Conservation (phyloP, 2,329 filamentous ascomycete genomes). For the Fusarium austroafricanum region DNA sequence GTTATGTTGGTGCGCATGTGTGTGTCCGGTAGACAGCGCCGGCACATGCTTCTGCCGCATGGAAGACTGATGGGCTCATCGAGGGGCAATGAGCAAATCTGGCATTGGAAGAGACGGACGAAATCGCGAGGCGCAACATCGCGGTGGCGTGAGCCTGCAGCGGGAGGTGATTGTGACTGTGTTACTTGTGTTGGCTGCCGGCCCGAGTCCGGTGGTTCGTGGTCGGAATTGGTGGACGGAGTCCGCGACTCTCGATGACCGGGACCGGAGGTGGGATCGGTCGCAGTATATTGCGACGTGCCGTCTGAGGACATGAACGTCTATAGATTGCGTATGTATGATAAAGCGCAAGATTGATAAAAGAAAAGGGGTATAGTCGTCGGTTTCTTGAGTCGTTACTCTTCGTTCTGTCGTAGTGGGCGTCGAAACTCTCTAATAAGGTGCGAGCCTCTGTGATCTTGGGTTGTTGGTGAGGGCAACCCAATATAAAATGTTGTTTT, state of each 20-base stretch:
- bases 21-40: constrained; percentile 75
- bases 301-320: constrained; percentile 39
- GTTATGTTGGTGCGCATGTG: constrained; percentile 77
- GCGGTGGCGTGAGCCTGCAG: constrained; percentile 13
- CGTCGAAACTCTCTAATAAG: constrained; percentile 43
- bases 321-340: constrained; percentile 11
- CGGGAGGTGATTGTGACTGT: constrained; percentile 18
- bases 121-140: constrained; percentile 47
- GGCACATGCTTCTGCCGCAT: constrained; percentile 84
- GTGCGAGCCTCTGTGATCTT: constrained; percentile 31
- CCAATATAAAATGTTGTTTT: constrained; percentile 8
- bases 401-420: constrained; percentile 10
- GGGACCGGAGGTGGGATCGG: constrained; percentile 29
- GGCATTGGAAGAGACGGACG: constrained; percentile 81
- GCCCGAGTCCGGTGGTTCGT: constrained; percentile 15
- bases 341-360: not conserved
- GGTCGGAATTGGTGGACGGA: constrained; percentile 13
- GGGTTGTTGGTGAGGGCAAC: not conserved
- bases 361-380: constrained; percentile 3
- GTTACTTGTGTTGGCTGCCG: constrained; percentile 16
- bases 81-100: constrained; percentile 76
- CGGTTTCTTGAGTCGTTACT: not conserved
- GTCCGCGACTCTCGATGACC: constrained; percentile 12
- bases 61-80: constrained; percentile 79
- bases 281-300: constrained; percentile 22